Conservation (phyloP, 2,329 filamentous ascomycete species). For the Colletotrichum neosansevieriae region DNA sequence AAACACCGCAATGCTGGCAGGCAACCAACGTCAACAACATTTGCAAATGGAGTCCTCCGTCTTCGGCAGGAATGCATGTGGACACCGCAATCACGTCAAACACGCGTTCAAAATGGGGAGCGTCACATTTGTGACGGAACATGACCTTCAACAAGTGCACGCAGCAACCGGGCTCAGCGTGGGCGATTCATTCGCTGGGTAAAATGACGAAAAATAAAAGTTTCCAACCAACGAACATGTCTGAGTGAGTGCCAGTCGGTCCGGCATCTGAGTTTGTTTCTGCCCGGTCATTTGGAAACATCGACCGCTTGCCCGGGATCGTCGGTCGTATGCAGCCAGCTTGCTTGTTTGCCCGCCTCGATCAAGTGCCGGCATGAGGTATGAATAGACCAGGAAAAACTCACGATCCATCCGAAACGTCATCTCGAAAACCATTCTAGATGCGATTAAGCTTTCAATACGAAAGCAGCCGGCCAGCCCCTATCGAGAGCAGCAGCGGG, state of each 20-base stretch:
- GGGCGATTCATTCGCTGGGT: slow-evolving; percentile 15
- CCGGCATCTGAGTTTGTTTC: slow-evolving; percentile 8
- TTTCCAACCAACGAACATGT: background rate
- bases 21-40: slow-evolving; percentile 10
- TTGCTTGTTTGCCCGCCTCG: background rate
- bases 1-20: slow-evolving; percentile 17
- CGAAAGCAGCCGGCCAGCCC: background rate
- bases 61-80: background rate
- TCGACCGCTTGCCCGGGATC: slow-evolving; percentile 13
- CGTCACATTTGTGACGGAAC: slow-evolving; percentile 15
- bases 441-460: background rate
- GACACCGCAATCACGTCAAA: slow-evolving; percentile 16
- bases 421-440: slow-evolving; percentile 3
- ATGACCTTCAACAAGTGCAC: background rate
- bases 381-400: background rate
- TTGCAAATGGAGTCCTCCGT: slow-evolving; percentile 12
- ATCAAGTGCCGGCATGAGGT: slow-evolving; percentile 3
- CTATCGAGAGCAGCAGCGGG: background rate
- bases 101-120: background rate
- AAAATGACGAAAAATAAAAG: slow-evolving; percentile 9
- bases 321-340: background rate
- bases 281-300: slow-evolving; percentile 4
- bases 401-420: background rate
- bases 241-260: background rate
- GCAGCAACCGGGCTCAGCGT: background rate